Conservation (phyloP, 2,329 filamentous ascomycete species). For the Phyllosticta ampelicida region DNA sequence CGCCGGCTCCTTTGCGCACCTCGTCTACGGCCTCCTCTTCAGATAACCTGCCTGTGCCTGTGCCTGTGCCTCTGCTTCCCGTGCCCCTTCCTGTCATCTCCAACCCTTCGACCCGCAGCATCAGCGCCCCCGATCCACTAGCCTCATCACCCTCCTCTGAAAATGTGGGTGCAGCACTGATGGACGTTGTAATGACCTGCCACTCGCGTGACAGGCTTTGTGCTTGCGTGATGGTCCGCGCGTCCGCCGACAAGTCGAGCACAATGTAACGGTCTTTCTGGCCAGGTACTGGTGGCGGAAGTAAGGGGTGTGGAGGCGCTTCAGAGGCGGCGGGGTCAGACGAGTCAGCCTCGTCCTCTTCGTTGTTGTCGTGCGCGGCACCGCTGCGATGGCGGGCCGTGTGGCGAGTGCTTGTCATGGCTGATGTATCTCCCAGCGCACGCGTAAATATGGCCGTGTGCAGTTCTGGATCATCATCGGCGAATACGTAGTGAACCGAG, state of each 20-base stretch:
- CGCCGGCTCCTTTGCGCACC: conserved; percentile 22
- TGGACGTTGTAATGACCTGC: conserved; percentile 47
- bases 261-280: conserved; percentile 47
- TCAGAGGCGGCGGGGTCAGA: neutral
- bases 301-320: conserved; percentile 15
- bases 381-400: conserved; percentile 8
- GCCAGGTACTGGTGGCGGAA: conserved; percentile 37
- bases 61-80: conserved; percentile 11
- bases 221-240: conserved; percentile 50
- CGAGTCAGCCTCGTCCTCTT: neutral
- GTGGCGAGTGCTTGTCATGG: conserved; percentile 20
- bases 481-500: conserved; percentile 82
- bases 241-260: conserved; percentile 39
- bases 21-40: conserved; percentile 18
- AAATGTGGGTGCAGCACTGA: conserved; percentile 53
- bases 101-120: conserved; percentile 52
- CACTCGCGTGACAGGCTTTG: conserved; percentile 66
- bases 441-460: conserved; percentile 55
- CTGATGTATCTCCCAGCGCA: conserved; percentile 39
- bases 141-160: conserved; percentile 30
- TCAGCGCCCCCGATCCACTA: conserved; percentile 32
- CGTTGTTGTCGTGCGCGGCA: neutral
- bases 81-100: conserved; percentile 22
- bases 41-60: neutral
- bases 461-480: conserved; percentile 75